These are phyloP conservation scores for Suillus cothurnatus DNA, from an alignment of 768 basidiomycete species.

Conservation along the genomic window DNA sequence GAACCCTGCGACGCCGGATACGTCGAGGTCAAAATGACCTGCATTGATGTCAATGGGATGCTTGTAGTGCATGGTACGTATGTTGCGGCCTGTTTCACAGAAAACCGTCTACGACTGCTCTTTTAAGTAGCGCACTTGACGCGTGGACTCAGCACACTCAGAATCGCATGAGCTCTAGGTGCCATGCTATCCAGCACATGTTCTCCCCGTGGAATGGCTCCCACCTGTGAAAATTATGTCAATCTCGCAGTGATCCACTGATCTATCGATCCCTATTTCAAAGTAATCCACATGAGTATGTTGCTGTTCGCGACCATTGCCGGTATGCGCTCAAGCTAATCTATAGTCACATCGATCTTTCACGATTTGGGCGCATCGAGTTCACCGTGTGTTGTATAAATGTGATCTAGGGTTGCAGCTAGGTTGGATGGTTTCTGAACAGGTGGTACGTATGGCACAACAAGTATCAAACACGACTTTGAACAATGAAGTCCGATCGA, in stretches of 20 bases:
- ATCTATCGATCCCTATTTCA: not conserved
- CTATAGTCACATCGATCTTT: not conserved
- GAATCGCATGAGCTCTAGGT: not conserved
- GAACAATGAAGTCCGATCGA: not conserved
- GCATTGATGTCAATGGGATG: conserved; percentile 17
- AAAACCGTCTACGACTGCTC: not conserved
- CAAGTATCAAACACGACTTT: not conserved
- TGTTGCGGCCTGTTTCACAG: not conserved
- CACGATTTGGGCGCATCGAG: not conserved
- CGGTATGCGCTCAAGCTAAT: not conserved
- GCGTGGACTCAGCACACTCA: not conserved
- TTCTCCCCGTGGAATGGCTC: not conserved
- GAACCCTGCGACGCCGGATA: conserved; percentile 35
- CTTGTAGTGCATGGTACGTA: conserved; percentile 11
- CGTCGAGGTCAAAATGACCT: conserved; percentile 24
- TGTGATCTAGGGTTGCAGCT: not conserved
- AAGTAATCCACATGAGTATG: no score
- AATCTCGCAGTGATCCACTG: not conserved
- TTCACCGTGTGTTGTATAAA: not conserved
- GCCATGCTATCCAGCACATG: not conserved
- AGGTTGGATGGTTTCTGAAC: not conserved
- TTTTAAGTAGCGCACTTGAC: not conserved
- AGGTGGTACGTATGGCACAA: not conserved
- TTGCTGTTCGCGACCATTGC: not conserved
- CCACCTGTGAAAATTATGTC: not conserved